Base-by-base conservation (phyloP, 495 filamentous ascomycete genomes). In the Penicillium paradoxum region DNA sequence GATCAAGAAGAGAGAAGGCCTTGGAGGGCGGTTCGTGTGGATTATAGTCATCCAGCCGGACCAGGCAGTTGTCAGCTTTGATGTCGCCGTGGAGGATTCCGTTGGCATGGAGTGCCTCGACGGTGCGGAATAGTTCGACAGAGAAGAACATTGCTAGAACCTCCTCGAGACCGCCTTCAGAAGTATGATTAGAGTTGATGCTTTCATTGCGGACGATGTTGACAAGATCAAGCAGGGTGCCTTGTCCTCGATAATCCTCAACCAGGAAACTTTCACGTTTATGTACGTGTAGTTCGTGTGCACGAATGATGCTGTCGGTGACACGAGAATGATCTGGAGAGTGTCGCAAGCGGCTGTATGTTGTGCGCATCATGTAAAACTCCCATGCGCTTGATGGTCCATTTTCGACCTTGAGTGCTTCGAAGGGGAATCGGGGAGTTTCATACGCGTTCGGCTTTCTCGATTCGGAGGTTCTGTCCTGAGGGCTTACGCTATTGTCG, bases 51-150 rank as follows among this genome's bases (percentile, higher is more conserved):
- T 90, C 85, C 45, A 97, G 82, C 8, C 93, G 90, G 36, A 97
- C 81, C 1, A 98, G 81, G 56, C 91, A 91, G 66, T 98, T 98
- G 66, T 98, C 93, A 1, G 87, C 83, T 69, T 98, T 98, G 58
- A 98, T 76, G 61, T 98, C 93, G 41, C 93, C 95, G 65, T 98
- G 93, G 22, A 96, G 74, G 56, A 98, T 80, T 7, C 82, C 80
- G 52, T 85, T 84, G 2, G 82, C 60, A 71, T 98, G 93, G 48
- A 97, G 76, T 0, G 83, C 84, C 73, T 98, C 92, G 18, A 96
- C 76, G 0, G 91, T 95, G 38, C 93, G 87, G 54, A 97, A 78
- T 25, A 98, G 82, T 68, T 98, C 93, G 53, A 97, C 76, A 18
- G 87, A 79, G 71, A 97, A 93, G 76, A 97, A 97, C 89, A 97